Conservation (phyloP, 192 early-diverging fungal genomes). For the Pilaira anomala region DNA sequence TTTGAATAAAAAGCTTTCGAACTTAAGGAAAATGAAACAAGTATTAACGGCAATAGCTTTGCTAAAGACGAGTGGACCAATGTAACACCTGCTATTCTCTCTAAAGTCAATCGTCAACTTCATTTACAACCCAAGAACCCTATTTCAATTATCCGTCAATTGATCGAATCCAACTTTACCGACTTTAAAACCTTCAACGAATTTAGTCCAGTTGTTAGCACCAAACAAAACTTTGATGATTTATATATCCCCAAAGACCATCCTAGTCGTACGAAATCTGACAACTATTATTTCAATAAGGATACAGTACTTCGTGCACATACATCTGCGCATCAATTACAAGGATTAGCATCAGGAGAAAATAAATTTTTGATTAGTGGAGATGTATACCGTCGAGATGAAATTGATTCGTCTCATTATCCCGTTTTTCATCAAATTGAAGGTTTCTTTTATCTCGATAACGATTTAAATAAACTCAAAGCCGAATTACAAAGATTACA, state of each 20-base stretch:
- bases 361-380: conserved; percentile 87
- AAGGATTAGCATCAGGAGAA: conserved; percentile 62
- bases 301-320: conserved; percentile 83
- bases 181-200: conserved; percentile 58
- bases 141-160: conserved; percentile 76
- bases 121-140: conserved; percentile 81
- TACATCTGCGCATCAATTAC: conserved; percentile 91
- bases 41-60: conserved; percentile 42
- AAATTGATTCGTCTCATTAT: conserved; percentile 94
- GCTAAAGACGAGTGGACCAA: conserved; percentile 72
- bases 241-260: conserved; percentile 82
- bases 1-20: background rate
- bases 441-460: conserved; percentile 73
- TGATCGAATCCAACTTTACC: conserved; percentile 75
- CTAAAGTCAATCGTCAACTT: conserved; percentile 72
- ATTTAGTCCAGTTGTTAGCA: conserved; percentile 80
- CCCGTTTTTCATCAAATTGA: conserved; percentile 99
- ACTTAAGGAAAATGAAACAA: conserved; percentile 13
- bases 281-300: conserved; percentile 92
- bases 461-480: conserved; percentile 33
- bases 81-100: conserved; percentile 66
- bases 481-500: conserved; percentile 29
- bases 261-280: conserved; percentile 73
- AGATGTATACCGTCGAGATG: conserved; percentile 95
- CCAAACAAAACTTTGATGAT: conserved; percentile 89